Evolutionary conservation across 2,329 filamentous ascomycete genomes (phyloP).

Genomic region (Aspergillus niger): DNA sequence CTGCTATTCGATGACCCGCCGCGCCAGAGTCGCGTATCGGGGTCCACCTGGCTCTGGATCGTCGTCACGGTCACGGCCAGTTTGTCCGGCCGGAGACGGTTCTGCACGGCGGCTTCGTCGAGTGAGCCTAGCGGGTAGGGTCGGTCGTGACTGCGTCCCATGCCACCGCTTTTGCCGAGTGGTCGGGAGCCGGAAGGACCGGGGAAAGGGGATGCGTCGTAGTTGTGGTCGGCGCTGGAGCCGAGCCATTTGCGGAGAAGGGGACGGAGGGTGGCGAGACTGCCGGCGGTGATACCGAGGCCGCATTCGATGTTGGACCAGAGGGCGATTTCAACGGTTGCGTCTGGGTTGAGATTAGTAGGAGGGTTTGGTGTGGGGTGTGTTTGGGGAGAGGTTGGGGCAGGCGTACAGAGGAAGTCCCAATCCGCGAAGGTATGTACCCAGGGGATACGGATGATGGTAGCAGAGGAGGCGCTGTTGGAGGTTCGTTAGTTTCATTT

Average conservation of each 20-base stretch:
- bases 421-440: constrained; percentile 39
- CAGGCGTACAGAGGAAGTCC: constrained; percentile 37
- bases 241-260: constrained; percentile 42
- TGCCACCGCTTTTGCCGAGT: constrained; percentile 10
- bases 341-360: constrained; percentile 24
- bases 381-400: not conserved
- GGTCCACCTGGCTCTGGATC: constrained; percentile 28
- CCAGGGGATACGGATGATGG: constrained; percentile 50
- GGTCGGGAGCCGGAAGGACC: constrained; percentile 22
- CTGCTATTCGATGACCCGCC: constrained; percentile 27
- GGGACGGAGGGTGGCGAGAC: constrained; percentile 52
- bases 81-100: constrained; percentile 33
- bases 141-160: constrained; percentile 16
- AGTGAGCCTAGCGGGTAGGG: constrained; percentile 31
- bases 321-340: constrained; percentile 48
- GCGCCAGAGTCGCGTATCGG: constrained; percentile 19
- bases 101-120: constrained; percentile 18
- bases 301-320: constrained; percentile 41
- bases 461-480: constrained; percentile 45
- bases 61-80: constrained; percentile 33
- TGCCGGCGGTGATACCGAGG: constrained; percentile 48
- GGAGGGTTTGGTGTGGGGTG: not conserved
- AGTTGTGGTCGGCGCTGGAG: constrained; percentile 20
- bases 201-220: constrained; percentile 24
- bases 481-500: not conserved